Evolutionary conservation across 139 green algal genomes (phyloP), one percentile per base, ranked within the genome.

Genomic region (Ulvella scutata): DNA sequence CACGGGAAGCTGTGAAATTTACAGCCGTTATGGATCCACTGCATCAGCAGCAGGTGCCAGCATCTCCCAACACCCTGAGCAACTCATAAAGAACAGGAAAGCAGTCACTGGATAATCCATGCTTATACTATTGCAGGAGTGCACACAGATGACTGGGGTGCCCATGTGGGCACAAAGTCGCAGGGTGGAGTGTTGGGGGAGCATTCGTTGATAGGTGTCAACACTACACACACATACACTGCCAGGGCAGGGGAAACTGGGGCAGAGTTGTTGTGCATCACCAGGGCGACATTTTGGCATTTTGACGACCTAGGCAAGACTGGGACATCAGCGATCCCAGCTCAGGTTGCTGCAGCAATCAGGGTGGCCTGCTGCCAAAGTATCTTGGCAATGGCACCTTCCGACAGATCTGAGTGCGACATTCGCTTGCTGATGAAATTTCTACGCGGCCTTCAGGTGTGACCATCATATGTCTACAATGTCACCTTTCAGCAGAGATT

Each of bases 361-460:
- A 40, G 83, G 60, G 38, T 51, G 2, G 81, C 81, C 4, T 74
- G 61, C n/a, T 79, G 75, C 36, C 7, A 76, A 35, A 38, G 61
- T 3, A 34, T 81, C 40, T 78, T 85, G 43, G 34, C 29, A 3
- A 28, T 75, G 33, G 43, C 73, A 3, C 76, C 78, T 2, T 67
- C 62, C 1, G 61, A 44, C 20, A 62, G 81, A 21, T 74, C n/a
- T 3, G 37, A 33, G 29, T 73, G 77, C 23, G 73, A 85, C 20
- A 61, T 85, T 29, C 78, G 78, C 20, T 37, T 17, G 13, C 62
- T 85, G 21, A 73, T 72, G 7, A 62, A 79, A 33, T 61, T 85
- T 29, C 33, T 85, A 26, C 26, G 43, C 10, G 43, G 26, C 9
- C 38, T 85, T 26, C 61, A 83, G 78, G 81, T 85, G 39, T 4